These are phyloP conservation scores for Diaporthe longicolla DNA, from an alignment of 2,329 filamentous ascomycete species.

Conservation along the genomic window DNA sequence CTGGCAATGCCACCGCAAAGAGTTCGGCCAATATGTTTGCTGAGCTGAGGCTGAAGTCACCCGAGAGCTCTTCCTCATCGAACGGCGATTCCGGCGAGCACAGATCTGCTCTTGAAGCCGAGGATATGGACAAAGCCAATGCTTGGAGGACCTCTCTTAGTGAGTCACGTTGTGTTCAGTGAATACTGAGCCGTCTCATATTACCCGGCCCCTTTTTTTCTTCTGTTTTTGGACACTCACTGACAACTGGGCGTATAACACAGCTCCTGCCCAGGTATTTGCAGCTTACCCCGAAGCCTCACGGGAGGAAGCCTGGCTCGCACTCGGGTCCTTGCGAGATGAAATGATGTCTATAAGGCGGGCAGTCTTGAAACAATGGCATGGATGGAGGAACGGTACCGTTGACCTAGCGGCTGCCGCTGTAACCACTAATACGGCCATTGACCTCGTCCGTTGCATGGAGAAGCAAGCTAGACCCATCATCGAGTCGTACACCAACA, in stretches of 20 bases:
- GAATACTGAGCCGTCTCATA: not conserved
- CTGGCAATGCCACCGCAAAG: conserved; percentile 6
- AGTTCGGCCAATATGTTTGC: conserved; percentile 7
- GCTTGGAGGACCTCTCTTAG: conserved; percentile 28
- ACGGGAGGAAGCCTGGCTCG: conserved; percentile 24
- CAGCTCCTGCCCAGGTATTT: conserved; percentile 22
- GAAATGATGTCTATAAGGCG: conserved; percentile 18
- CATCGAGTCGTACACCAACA: conserved; percentile 25
- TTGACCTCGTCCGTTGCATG: conserved; percentile 21
- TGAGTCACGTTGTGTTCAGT: not conserved
- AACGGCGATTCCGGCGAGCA: not conserved
- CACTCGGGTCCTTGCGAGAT: conserved; percentile 10
- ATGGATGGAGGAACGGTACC: not conserved
- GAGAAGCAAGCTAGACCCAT: conserved; percentile 19
- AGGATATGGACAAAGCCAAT: conserved; percentile 13
- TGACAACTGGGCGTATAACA: not conserved
- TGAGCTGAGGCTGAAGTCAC: conserved; percentile 6
- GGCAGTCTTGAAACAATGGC: conserved; percentile 12
- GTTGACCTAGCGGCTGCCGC: conserved; percentile 22
- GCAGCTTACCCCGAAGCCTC: conserved; percentile 22
- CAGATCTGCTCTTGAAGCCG: not conserved
- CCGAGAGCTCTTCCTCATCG: not conserved
- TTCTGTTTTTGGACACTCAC: not conserved
- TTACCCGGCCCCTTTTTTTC: no score
- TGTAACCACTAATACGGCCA: conserved; percentile 28